Evolutionary conservation across 169 alveolate species (phyloP).

Genomic region (Eimeria necatrix): DNA sequence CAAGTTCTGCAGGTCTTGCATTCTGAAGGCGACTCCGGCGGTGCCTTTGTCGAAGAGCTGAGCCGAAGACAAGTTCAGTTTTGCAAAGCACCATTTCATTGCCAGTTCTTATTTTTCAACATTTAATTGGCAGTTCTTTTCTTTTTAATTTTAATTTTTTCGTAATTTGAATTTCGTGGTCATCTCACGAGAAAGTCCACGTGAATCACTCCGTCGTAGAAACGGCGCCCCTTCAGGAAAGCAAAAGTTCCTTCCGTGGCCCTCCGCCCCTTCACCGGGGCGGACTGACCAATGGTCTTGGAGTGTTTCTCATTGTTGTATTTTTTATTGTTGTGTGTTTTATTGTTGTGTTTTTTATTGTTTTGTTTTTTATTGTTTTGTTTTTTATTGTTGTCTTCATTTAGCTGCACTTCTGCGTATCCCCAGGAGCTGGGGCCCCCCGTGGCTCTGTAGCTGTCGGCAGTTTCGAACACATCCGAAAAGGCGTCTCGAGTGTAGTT

Average conservation of each 20-base stretch:
- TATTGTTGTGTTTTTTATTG: too few species aligned
- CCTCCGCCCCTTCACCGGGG: conserved; percentile 81
- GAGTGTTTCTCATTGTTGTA: not conserved
- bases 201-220: conserved; percentile 82
- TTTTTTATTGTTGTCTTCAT: not conserved
- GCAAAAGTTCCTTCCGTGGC: conserved; percentile 86
- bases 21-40: conserved; percentile 83
- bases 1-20: conserved; percentile 83
- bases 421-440: conserved; percentile 88
- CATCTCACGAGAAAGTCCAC: conserved; percentile 80
- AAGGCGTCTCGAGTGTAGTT: conserved; percentile 80
- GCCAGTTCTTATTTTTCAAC: not conserved
- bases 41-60: conserved; percentile 83
- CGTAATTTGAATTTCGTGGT: not conserved
- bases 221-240: conserved; percentile 81
- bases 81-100: not conserved
- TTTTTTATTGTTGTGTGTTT: too few species aligned
- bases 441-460: conserved; percentile 81
- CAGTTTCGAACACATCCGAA: conserved; percentile 80
- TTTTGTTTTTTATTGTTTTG: too few species aligned
- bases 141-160: not conserved
- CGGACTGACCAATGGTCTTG: conserved; percentile 81
- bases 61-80: not conserved
- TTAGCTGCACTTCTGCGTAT: conserved; percentile 80
- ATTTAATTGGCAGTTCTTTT: too few species aligned